phyloP scores from a whole-genome alignment of 108 stramenopile species.

The Skeletonema menzelii region DNA sequence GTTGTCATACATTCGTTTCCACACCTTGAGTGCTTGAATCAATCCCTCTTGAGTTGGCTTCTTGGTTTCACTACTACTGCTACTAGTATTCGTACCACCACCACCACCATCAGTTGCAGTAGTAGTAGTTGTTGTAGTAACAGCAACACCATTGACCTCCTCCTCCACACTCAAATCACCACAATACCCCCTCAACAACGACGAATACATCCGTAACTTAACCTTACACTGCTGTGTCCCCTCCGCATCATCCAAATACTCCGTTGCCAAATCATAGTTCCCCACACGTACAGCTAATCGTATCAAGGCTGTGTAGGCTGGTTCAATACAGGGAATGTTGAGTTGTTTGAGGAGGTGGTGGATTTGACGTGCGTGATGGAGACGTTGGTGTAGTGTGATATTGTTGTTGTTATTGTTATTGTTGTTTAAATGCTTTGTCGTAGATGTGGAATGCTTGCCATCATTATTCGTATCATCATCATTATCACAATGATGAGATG shows the following conservation, averaged over 20 bases:
- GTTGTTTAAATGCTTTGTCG: background rate
- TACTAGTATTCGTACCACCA: background rate
- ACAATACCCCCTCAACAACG: slow-evolving; percentile 68
- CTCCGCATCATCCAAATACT: slow-evolving; percentile 67
- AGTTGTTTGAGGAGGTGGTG: slow-evolving; percentile 61
- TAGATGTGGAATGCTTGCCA: background rate
- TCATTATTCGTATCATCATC: background rate
- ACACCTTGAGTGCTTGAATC: slow-evolving; percentile 55
- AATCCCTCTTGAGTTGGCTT: slow-evolving; percentile 28
- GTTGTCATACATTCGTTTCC: slow-evolving; percentile 56
- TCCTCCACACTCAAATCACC: slow-evolving; percentile 15
- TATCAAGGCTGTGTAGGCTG: slow-evolving; percentile 79
- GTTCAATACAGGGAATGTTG: slow-evolving; percentile 73
- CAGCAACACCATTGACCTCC: background rate
- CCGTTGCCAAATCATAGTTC: slow-evolving; percentile 52
- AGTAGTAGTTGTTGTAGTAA: no score
- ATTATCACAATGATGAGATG: background rate
- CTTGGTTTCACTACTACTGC: no score
- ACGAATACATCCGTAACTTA: slow-evolving; percentile 76
- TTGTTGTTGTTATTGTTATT: background rate
- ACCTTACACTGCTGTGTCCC: slow-evolving; percentile 64
- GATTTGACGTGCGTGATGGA: slow-evolving; percentile 65
- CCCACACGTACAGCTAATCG: slow-evolving; percentile 60
- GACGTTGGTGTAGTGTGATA: slow-evolving; percentile 43
- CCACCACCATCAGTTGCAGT: background rate